phyloP scores from a whole-genome alignment of 75 land plant species.

The Picea sitchensis region DNA sequence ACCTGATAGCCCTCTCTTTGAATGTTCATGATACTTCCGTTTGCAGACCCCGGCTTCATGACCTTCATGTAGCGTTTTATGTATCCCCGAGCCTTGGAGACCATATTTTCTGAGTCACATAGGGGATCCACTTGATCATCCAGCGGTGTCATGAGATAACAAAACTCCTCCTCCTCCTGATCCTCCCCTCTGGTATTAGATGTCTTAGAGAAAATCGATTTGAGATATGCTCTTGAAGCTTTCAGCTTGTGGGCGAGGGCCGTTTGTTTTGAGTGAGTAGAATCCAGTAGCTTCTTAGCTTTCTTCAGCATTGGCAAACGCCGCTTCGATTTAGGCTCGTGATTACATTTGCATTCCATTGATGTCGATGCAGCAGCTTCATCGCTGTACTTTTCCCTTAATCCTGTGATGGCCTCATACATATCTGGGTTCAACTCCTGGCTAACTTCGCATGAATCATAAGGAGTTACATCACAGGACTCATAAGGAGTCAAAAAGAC shows the following conservation, averaged over 20 bases:
- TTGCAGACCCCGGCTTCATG: not conserved
- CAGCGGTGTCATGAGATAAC: not conserved
- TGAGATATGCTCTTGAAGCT: conserved; percentile 45
- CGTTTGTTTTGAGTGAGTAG: conserved; percentile 12
- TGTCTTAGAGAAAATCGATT: conserved; percentile 45
- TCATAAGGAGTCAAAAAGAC: conserved; percentile 8
- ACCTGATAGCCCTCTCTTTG: conserved; percentile 2
- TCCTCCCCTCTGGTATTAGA: not conserved
- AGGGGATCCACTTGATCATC: conserved; percentile 1
- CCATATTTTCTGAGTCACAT: not conserved
- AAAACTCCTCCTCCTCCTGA: not conserved
- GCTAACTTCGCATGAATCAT: conserved; percentile 44
- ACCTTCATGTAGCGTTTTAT: not conserved
- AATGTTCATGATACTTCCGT: not conserved
- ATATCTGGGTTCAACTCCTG: conserved; percentile 47
- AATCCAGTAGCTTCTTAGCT: conserved; percentile 20
- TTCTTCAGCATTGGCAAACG: conserved; percentile 43
- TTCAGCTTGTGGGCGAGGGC: conserved; percentile 36
- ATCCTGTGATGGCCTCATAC: conserved; percentile 14
- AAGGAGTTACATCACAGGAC: conserved; percentile 5
- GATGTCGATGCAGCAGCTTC: conserved; percentile 3
- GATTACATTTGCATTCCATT: conserved; percentile 3
- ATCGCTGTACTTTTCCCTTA: not conserved
- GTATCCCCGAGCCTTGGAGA: not conserved
- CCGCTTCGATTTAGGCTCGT: conserved; percentile 14